phyloP scores from a whole-genome alignment of 768 basidiomycete genomes.

The Russula virescens region DNA sequence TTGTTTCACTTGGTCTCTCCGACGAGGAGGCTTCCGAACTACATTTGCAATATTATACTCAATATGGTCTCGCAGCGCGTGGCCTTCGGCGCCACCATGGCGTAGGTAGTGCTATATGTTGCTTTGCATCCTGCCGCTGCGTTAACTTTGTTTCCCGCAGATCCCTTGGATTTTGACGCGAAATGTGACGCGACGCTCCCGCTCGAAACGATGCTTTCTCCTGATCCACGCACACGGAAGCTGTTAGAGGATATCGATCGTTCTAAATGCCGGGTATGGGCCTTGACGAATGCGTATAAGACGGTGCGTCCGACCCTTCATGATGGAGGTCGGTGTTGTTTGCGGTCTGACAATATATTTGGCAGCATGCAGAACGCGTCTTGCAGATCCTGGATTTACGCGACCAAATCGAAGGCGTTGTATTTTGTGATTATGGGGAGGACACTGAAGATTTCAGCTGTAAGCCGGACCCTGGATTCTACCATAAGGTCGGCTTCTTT shows the following conservation, averaged over 20 bases:
- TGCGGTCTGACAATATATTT: not conserved
- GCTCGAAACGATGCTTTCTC: slow-evolving; percentile 70
- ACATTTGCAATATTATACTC: slow-evolving; percentile 66
- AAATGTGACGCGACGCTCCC: slow-evolving; percentile 83
- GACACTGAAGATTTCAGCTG: slow-evolving; percentile 61
- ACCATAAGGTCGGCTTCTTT: slow-evolving; percentile 43
- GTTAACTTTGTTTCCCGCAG: slow-evolving; percentile 34
- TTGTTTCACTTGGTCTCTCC: slow-evolving; percentile 59
- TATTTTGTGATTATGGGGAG: slow-evolving; percentile 71
- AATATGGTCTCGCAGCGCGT: slow-evolving; percentile 79
- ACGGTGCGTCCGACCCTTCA: slow-evolving; percentile 39
- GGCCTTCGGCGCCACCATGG: slow-evolving; percentile 72
- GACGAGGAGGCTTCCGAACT: slow-evolving; percentile 64
- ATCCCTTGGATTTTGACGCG: slow-evolving; percentile 77
- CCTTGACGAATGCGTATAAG: slow-evolving; percentile 77
- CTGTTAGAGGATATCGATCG: slow-evolving; percentile 77
- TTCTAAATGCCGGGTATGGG: slow-evolving; percentile 75
- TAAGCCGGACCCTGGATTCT: slow-evolving; percentile 76
- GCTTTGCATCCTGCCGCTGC: not conserved
- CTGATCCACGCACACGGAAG: slow-evolving; percentile 53
- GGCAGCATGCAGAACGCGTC: slow-evolving; percentile 76
- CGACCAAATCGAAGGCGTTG: slow-evolving; percentile 67
- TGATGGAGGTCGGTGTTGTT: too few species aligned
- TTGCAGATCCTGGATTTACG: slow-evolving; percentile 65
- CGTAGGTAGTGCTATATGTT: slow-evolving; percentile 46